Percentiles rank a stretch among this genome's conserved stretches.
Conservation (phyloP, 257 asterid genomes). For the Vinca minor region DNA sequence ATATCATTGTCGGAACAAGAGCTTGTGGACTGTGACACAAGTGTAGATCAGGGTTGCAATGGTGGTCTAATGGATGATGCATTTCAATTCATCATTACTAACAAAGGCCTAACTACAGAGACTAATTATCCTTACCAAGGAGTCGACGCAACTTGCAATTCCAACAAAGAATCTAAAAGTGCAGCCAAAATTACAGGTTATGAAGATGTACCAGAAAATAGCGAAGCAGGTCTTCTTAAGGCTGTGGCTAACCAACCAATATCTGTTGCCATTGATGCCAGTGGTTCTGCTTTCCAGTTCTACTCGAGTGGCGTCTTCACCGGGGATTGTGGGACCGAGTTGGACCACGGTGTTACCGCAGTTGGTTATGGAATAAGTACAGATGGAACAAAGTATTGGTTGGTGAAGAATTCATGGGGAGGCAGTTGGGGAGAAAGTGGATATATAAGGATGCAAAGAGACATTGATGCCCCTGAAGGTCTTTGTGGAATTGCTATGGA, state of each 20-base stretch:
- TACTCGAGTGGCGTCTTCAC: constrained; percentile 30
- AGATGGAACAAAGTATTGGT: constrained; percentile 27
- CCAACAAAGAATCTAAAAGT: constrained; percentile 8
- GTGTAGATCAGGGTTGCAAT: neutral
- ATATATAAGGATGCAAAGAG: constrained; percentile 24
- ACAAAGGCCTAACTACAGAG: constrained; percentile 11
- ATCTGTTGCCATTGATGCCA: constrained; percentile 32
- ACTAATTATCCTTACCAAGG: constrained; percentile 28
- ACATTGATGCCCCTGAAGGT: constrained; percentile 21
- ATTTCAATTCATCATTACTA: neutral
- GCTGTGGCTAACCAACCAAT: constrained; percentile 35
- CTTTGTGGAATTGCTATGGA: constrained; percentile 32
- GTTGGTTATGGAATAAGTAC: constrained; percentile 21
- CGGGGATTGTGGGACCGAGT: constrained; percentile 24
- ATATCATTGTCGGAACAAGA: constrained; percentile 7
- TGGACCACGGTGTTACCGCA: constrained; percentile 27
- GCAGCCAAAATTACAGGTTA: constrained; percentile 24
- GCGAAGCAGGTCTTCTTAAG: constrained; percentile 22
- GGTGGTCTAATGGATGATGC: constrained; percentile 11
- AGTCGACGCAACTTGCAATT: constrained; percentile 20
- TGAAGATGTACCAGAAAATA: constrained; percentile 23
- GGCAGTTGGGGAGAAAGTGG: constrained; percentile 26
- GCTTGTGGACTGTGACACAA: constrained; percentile 13
- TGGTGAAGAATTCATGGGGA: constrained; percentile 36
- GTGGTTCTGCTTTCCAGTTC: constrained; percentile 22